These are phyloP conservation scores for Heimioporus sp. DNA, from an alignment of 768 basidiomycete genomes.

Conservation along the genomic window DNA sequence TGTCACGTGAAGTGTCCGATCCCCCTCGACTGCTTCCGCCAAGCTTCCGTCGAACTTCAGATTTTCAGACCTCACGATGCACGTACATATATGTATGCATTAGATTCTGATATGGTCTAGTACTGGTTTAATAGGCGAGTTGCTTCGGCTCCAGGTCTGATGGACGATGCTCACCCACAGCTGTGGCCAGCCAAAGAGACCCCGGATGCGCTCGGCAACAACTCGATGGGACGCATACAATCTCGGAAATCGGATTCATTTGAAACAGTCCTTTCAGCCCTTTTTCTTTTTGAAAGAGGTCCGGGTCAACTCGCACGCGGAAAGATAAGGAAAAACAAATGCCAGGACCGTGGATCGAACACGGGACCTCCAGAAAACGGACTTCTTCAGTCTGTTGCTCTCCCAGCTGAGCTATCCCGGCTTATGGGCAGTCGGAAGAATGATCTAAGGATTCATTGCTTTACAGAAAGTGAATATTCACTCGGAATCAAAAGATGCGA, in stretches of 20 bases:
- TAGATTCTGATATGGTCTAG: too few relatives aligned
- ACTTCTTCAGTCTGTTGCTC: conserved; percentile 67
- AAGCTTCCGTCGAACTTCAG: not conserved
- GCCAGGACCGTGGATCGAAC: conserved; percentile 58
- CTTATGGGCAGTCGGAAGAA: conserved; percentile 7
- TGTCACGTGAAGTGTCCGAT: conserved; percentile 18
- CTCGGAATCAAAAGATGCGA: conserved; percentile 22
- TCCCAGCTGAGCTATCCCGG: conserved; percentile 74
- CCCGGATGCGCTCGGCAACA: too few relatives aligned
- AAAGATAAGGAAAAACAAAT: conserved; percentile 21
- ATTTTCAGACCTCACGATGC: not conserved
- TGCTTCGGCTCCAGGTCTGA: too few relatives aligned
- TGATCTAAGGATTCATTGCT: not conserved
- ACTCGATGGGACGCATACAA: too few relatives aligned
- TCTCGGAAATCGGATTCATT: too few relatives aligned
- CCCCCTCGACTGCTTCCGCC: not conserved
- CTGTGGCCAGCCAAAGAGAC: too few relatives aligned
- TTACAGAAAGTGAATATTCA: conserved; percentile 2
- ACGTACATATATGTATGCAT: too few relatives aligned
- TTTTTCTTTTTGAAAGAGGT: too few relatives aligned
- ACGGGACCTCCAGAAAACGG: conserved; percentile 49
- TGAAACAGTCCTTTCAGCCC: too few relatives aligned
- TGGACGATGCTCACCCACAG: too few relatives aligned
- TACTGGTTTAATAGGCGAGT: too few relatives aligned
- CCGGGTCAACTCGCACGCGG: too few relatives aligned